Base-by-base conservation (phyloP, 2,329 filamentous ascomycete genomes). In the Bipolaris gigantea region DNA sequence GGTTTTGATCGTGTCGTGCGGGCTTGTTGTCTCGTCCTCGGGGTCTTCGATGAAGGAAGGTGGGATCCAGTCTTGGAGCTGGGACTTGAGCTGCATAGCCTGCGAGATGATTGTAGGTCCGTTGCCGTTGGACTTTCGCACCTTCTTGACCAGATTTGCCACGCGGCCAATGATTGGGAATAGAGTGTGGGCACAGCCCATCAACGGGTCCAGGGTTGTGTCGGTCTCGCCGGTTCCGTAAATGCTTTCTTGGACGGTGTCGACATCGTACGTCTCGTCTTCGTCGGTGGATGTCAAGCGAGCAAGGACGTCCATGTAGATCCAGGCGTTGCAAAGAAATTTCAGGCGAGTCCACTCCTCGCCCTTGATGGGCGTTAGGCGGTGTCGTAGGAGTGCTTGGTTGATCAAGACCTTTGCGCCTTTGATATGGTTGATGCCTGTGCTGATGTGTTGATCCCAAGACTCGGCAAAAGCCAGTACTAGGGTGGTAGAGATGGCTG, bases 261-360 rank as follows among this genome's bases (percentile, higher is more conserved):
- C 74, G 50, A 84, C 82, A 62, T 84, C 81, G 42, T 79, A 78
- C 3, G 77, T 78, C 11, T 84, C 82, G 21, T 83, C 82, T 33
- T 82, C 80, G 53, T 85, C 83, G 3, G 83, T 73, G 3, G 85
- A 85, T 0, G 86, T 89, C 44, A 90, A 74, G 13, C 86, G 81
- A 21, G 87, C 84, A 57, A 89, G 86, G 25, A 89, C 87, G 67
- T 89, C 86, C 81, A 89, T 87, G 64, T 89, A 90, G 7, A 89
- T 80, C 84, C 85, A 89, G 4, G 84, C 85, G 65, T 89, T 89
- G 73, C 85, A 87, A 16, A 90, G 76, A 62, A 89, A 89, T 50
- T 83, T 83, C 21, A 89, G 74, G 7, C 85, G 76, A 35, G 78
- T 75, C 59, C 69, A 67, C 42, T 74, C 71, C 19, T 72, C 67